Conservation (phyloP, 768 basidiomycete genomes). For the Infundibulicybe gibba region DNA sequence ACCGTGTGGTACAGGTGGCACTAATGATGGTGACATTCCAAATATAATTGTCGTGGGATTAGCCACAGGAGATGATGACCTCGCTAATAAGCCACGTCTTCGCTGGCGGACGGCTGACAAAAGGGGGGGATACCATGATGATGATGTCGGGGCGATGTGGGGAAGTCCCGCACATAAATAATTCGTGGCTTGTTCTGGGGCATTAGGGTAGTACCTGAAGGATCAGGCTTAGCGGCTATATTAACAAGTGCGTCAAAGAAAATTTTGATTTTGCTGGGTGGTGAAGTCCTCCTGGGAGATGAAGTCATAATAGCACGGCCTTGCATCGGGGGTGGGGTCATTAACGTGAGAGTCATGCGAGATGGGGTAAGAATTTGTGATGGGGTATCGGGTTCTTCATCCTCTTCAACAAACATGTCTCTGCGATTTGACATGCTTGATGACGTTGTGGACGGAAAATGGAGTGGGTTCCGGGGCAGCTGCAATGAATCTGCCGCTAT, state of each 20-base stretch:
- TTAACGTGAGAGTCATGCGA: constrained; percentile 38
- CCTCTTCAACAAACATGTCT: constrained; percentile 40
- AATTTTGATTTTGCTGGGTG: constrained; percentile 55
- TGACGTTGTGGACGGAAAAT: constrained; percentile 42
- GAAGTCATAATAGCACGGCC: constrained; percentile 38
- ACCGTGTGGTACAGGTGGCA: constrained; percentile 33
- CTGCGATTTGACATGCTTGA: constrained; percentile 15
- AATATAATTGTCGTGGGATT: constrained; percentile 84
- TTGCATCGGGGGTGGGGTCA: constrained; percentile 31
- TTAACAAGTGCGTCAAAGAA: constrained; percentile 83
- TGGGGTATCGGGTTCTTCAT: constrained; percentile 33
- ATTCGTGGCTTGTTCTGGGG: constrained; percentile 55
- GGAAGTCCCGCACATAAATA: constrained; percentile 81
- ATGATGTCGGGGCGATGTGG: constrained; percentile 70
- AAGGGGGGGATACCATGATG: constrained; percentile 79
- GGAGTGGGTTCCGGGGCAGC: constrained; percentile 73
- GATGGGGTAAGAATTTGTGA: constrained; percentile 26
- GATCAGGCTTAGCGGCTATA: constrained; percentile 31
- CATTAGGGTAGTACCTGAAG: constrained; percentile 20
- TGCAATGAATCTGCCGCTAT: constrained; percentile 68
- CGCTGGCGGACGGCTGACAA: constrained; percentile 75
- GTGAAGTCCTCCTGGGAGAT: constrained; percentile 34
- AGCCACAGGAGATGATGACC: constrained; percentile 53
- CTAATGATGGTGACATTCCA: constrained; percentile 79
- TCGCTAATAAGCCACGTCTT: constrained; percentile 59